Evolutionary conservation across 176 grass and related monocot genomes (phyloP).

Genomic region (Zoysia pacifica): DNA sequence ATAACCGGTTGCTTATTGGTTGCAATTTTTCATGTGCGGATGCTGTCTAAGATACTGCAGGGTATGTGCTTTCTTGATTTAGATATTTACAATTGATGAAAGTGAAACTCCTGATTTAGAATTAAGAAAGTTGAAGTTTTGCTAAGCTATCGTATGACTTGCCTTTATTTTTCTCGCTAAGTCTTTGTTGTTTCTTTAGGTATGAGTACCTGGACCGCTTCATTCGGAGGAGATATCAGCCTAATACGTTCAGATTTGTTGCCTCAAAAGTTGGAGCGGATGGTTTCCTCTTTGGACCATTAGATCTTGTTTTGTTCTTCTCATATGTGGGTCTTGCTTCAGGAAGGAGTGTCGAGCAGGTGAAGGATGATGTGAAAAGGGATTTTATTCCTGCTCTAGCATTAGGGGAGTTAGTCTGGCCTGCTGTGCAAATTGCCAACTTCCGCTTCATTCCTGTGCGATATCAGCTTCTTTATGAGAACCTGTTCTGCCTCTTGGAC

Average conservation of each 20-base stretch:
- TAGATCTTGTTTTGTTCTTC: slow-evolving; percentile 83
- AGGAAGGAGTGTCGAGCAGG: slow-evolving; percentile 59
- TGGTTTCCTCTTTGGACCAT: slow-evolving; percentile 65
- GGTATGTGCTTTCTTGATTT: background rate
- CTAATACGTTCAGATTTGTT: slow-evolving; percentile 73
- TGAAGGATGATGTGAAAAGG: slow-evolving; percentile 95
- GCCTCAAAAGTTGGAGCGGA: slow-evolving; percentile 78
- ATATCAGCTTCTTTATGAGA: slow-evolving; percentile 88
- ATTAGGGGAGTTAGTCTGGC: slow-evolving; percentile 69
- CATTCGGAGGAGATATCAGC: slow-evolving; percentile 58
- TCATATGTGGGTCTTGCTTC: slow-evolving; percentile 85
- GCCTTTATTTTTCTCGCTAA: background rate
- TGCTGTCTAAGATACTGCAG: background rate
- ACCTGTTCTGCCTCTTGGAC: slow-evolving; percentile 87
- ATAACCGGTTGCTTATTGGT: too few species aligned
- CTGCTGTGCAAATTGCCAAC: slow-evolving; percentile 76
- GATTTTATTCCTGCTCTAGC: slow-evolving; percentile 82
- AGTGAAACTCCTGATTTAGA: slow-evolving; percentile 2
- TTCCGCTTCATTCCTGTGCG: slow-evolving; percentile 83
- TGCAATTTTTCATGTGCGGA: background rate
- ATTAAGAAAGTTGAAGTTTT: too few species aligned
- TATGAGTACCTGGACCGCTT: slow-evolving; percentile 87
- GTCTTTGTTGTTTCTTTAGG: slow-evolving; percentile 42
- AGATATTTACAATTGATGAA: background rate
- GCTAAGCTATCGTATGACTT: slow-evolving; percentile 1